Evolutionary conservation across 1,139 yeast species (phyloP), one percentile per base, ranked within the genome.

Genomic region (Pichia terricola): DNA sequence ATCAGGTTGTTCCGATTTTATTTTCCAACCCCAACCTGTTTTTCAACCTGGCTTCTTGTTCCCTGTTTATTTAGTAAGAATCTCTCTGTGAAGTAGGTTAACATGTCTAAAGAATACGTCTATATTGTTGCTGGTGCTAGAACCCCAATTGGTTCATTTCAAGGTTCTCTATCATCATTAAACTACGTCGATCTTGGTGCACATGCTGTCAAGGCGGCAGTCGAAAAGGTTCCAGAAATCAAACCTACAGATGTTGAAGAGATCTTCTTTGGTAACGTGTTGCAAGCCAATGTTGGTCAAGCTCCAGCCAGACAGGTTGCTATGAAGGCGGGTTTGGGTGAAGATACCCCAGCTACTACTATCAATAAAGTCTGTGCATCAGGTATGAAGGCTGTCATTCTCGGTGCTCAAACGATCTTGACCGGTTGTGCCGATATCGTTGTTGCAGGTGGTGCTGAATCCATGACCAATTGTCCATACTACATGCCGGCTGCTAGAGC

Each of bases 271-370:
- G 98, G 98, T 59, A 87, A 88, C 59, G 98, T 88, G 43, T 70
- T 86, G 61, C 85, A 86, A 59, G 97, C 97, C 54, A 87, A 87
- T 60, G 79, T 87, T 47, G 98, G 98, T 51, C 98, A 91, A 69
- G 91, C 91, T 50, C 97, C 97, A 40, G 98, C 97, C 38, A 83
- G 97, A 67, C 98, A 91, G 69, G 97, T 91, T 46, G 96, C 96
- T 22, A 62, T 89, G 54, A 83, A 81, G 62, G 85, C 97, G 28
- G 97, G 97, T 26, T 72, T 91, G 44, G 75, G 87, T 41, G 78
- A 81, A 53, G 69, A 76, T 50, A 78, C 86, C 44, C 82, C 87
- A 41, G 94, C 96, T 48, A 77, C 96, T 47, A 83, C 96, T 45
- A 76, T 91, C 55, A 91, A 91, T 77, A 91, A 91, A 70, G 97